These are phyloP conservation scores for Boletellus ananas DNA, from an alignment of 768 basidiomycete genomes.

Conservation along the genomic window DNA sequence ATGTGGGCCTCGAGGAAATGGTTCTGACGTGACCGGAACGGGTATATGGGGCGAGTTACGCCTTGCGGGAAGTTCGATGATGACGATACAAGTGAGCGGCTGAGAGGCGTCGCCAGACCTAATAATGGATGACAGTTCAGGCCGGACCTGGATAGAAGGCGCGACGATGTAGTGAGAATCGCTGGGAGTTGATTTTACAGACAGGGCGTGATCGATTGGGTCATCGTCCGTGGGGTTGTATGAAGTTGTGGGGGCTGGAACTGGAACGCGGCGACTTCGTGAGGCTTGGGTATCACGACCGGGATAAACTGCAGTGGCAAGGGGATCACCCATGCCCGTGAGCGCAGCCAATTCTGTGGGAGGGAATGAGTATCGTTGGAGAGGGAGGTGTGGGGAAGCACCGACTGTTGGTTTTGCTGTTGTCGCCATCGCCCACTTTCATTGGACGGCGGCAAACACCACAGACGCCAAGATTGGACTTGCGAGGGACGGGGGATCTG, in stretches of 20 bases:
- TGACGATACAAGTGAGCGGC: constrained; percentile 88
- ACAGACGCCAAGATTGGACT: constrained; percentile 88
- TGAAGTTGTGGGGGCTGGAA: constrained; percentile 23
- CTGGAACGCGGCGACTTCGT: constrained; percentile 29
- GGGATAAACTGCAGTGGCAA: constrained; percentile 54
- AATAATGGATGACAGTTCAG: constrained; percentile 83
- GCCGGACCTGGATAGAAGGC: constrained; percentile 89
- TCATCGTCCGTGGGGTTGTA: constrained; percentile 84
- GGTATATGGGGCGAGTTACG: constrained; percentile 50
- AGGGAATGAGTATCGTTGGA: constrained; percentile 6
- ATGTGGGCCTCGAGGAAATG: constrained; percentile 35
- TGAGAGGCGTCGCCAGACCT: constrained; percentile 68
- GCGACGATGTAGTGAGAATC: constrained; percentile 76
- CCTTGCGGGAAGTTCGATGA: constrained; percentile 87
- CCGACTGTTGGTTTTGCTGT: constrained; percentile 83
- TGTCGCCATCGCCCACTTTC: constrained; percentile 89
- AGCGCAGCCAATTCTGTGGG: constrained; percentile 84
- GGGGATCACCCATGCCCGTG: constrained; percentile 79
- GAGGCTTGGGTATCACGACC: constrained; percentile 54
- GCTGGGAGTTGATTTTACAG: constrained; percentile 44
- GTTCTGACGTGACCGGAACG: constrained; percentile 50
- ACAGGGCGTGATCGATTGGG: constrained; percentile 60
- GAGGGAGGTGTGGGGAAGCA: constrained; percentile 6
- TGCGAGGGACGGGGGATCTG: constrained; percentile 53
- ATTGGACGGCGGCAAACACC: constrained; percentile 96